Percentiles rank a stretch among this genome's conserved stretches.
These are phyloP conservation scores for Acanthamoeba castellanii DNA, from an alignment of 208 protist species.

Conservation along the genomic window DNA sequence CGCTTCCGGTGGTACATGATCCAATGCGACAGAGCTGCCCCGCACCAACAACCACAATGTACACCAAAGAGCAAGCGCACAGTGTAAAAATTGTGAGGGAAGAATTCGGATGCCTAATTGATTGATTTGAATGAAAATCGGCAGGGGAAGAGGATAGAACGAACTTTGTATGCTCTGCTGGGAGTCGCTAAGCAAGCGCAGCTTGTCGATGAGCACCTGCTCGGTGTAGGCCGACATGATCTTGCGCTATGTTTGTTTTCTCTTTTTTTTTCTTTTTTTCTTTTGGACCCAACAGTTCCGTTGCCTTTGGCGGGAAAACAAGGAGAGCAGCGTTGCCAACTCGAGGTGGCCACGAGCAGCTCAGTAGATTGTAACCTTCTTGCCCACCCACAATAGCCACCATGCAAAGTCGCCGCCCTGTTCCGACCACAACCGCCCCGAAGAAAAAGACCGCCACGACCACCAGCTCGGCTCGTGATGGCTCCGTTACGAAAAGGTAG, in stretches of 20 bases:
- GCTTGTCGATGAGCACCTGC: conserved; percentile 74
- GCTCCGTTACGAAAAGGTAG: not conserved
- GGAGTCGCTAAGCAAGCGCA: conserved; percentile 19
- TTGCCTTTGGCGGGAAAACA: too few species aligned
- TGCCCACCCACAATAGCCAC: not conserved
- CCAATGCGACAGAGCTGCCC: conserved; percentile 77
- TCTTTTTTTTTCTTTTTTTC: too few species aligned
- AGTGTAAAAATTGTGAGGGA: not conserved
- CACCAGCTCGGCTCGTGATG: not conserved
- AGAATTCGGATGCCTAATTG: not conserved
- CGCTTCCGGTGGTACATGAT: conserved; percentile 81
- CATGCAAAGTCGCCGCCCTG: not conserved
- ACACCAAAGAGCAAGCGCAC: not conserved
- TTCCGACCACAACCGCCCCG: not conserved
- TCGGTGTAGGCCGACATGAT: conserved; percentile 78
- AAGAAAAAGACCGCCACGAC: not conserved
- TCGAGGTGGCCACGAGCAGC: too few species aligned
- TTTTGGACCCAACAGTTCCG: too few species aligned
- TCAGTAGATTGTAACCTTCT: too few species aligned
- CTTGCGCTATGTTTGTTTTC: too few species aligned
- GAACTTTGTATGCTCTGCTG: conserved; percentile 76
- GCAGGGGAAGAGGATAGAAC: too few species aligned
- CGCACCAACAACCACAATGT: not conserved
- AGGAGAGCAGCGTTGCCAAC: too few species aligned
- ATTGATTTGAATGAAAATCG: too few species aligned